phyloP scores from a whole-genome alignment of 2,329 filamentous ascomycete species.

The Botrytis deweyae region DNA sequence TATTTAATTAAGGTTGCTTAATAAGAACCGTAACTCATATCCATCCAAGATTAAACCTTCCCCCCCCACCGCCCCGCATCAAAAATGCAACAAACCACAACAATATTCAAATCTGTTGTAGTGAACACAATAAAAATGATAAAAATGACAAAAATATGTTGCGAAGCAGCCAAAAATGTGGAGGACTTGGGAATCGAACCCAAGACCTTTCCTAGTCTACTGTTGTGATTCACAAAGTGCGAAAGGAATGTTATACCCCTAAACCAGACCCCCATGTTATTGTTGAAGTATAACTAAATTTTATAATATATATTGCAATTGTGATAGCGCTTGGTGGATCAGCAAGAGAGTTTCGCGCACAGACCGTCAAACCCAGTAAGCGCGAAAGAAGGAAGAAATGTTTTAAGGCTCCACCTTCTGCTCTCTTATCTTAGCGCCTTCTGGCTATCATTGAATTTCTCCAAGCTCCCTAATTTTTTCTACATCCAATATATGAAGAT shows the following conservation, averaged over 20 bases:
- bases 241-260: slow-evolving; percentile 44
- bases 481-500: background rate
- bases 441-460: slow-evolving; percentile 14
- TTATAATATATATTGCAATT: no score
- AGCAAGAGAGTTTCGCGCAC: background rate
- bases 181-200: slow-evolving; percentile 44
- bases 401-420: background rate
- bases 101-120: background rate
- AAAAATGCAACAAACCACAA: background rate
- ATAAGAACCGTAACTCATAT: background rate
- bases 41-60: background rate
- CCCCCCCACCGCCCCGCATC: no score
- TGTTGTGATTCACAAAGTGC: slow-evolving; percentile 30
- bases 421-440: slow-evolving; percentile 15
- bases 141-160: background rate
- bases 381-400: background rate
- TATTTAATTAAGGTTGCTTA: background rate
- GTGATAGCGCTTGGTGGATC: rapidly evolving
- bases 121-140: background rate
- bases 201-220: slow-evolving; percentile 42
- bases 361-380: background rate
- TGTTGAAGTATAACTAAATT: rapidly evolving
- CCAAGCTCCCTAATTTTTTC: background rate
- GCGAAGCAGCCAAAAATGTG: slow-evolving; percentile 29
- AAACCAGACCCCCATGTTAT: slow-evolving; percentile 39